A percentile compares a stretch with the other conserved stretches of the same genome.
These are phyloP conservation scores for Penicillium taxi DNA, from an alignment of 495 filamentous ascomycete genomes.

Conservation along the genomic window DNA sequence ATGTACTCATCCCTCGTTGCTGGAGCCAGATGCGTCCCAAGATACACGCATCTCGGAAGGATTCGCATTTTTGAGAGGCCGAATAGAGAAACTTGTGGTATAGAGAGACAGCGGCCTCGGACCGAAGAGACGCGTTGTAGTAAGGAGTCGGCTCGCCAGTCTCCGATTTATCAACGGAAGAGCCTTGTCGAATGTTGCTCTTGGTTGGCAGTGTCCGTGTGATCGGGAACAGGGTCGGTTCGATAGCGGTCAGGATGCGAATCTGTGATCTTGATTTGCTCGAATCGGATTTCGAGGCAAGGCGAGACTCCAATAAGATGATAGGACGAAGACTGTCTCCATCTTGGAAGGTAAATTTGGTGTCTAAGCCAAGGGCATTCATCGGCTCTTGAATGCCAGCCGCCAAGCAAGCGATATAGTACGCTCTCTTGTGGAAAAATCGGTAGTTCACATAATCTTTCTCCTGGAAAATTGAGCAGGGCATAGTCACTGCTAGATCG, in stretches of 20 bases:
- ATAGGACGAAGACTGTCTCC: constrained; percentile 74
- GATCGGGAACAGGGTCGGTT: constrained; percentile 56
- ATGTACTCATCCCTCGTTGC: constrained; percentile 70
- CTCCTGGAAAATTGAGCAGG: constrained; percentile 69
- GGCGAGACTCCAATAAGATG: constrained; percentile 46
- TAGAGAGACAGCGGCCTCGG: constrained; percentile 62
- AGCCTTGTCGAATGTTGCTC: constrained; percentile 54
- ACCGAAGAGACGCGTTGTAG: constrained; percentile 79
- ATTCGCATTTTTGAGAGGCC: constrained; percentile 54
- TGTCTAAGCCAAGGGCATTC: constrained; percentile 41
- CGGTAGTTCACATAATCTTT: constrained; percentile 92
- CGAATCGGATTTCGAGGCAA: constrained; percentile 17
- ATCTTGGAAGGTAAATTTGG: constrained; percentile 61
- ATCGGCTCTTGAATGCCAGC: constrained; percentile 51
- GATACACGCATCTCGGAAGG: constrained; percentile 74
- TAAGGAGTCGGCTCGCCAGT: constrained; percentile 57
- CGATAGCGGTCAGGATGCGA: constrained; percentile 67
- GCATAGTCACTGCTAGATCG: constrained; percentile 84
- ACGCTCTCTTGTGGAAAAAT: constrained; percentile 92
- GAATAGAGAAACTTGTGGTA: constrained; percentile 68
- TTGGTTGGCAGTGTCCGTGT: constrained; percentile 61
- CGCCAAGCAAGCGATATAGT: constrained; percentile 76
- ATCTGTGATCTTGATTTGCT: constrained; percentile 48
- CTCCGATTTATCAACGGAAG: constrained; percentile 28
- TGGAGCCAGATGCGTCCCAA: constrained; percentile 82